Percentiles rank a stretch among this genome's conserved stretches.
Evolutionary conservation across 352 stramenopile genomes (phyloP).

Genomic region (Globisporangium ultimum): DNA sequence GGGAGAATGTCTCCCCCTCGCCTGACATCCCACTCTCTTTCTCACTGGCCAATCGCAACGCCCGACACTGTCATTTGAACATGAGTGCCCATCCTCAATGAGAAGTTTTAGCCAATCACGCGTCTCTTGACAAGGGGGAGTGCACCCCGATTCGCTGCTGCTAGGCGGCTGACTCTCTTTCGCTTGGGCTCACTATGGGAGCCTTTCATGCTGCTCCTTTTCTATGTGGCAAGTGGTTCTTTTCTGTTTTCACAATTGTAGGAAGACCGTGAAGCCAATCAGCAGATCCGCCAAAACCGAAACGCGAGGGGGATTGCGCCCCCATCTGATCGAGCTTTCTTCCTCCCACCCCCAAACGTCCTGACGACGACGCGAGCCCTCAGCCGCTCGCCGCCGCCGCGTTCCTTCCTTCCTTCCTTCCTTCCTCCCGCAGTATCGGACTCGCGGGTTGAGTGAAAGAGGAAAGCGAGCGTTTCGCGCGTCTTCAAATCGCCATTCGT

Average conservation of each 20-base stretch:
- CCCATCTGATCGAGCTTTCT: conserved; percentile 4
- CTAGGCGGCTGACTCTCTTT: conserved; percentile 1
- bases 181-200: neutral
- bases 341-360: neutral
- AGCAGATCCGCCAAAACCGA: no score
- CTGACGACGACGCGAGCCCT: conserved; percentile 3
- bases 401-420: neutral
- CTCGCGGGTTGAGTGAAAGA: no score
- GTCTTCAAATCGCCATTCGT: no score
- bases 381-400: neutral
- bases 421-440: neutral
- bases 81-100: neutral
- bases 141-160: conserved; percentile 1
- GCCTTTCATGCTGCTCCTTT: no score
- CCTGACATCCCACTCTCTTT: no score
- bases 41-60: no score
- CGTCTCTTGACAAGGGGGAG: neutral
- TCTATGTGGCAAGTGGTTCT: neutral
- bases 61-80: no score
- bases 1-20: no score
- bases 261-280: no score
- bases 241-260: conserved; percentile 1
- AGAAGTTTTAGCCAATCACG: conserved; percentile 6
- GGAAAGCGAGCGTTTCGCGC: no score
- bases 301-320: neutral